Conservation (phyloP, 495 filamentous ascomycete species). For the Evansstolkia leycettana region DNA sequence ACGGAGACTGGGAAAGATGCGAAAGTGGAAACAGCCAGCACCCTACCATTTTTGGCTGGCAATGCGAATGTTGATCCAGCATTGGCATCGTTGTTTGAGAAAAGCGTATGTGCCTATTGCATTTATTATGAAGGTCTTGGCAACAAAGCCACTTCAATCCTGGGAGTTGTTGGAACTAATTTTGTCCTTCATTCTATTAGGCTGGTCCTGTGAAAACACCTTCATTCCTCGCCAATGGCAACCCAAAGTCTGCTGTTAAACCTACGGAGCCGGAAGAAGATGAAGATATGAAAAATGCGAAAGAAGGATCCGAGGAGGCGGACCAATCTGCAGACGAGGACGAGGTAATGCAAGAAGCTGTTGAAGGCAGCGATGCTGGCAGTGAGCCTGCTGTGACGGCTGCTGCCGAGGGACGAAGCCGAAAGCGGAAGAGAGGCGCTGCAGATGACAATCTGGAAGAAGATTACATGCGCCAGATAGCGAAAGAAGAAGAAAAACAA, state of each 20-base stretch:
- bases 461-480: slow-evolving; percentile 65
- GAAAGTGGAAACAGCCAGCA: slow-evolving; percentile 3
- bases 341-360: slow-evolving; percentile 27
- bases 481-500: slow-evolving; percentile 42
- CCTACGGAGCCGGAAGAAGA: slow-evolving; percentile 21
- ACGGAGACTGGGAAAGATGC: slow-evolving; percentile 7
- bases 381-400: slow-evolving; percentile 22
- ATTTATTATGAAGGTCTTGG: not conserved
- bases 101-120: slow-evolving; percentile 49
- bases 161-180: slow-evolving; percentile 6
- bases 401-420: slow-evolving; percentile 30
- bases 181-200: slow-evolving; percentile 28
- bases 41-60: slow-evolving; percentile 24
- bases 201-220: slow-evolving; percentile 55
- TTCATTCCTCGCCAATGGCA: slow-evolving; percentile 31
- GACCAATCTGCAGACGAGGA: slow-evolving; percentile 25
- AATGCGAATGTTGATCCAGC: slow-evolving; percentile 52
- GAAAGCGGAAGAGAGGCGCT: slow-evolving; percentile 66
- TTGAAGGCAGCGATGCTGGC: slow-evolving; percentile 24
- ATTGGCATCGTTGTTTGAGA: slow-evolving; percentile 67
- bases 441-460: slow-evolving; percentile 69
- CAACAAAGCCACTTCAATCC: too few species aligned
- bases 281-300: slow-evolving; percentile 18
- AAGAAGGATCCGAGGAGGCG: slow-evolving; percentile 18
- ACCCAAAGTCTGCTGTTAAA: slow-evolving; percentile 9